Conservation (phyloP, 306 rosid species). For the Quercus alba region DNA sequence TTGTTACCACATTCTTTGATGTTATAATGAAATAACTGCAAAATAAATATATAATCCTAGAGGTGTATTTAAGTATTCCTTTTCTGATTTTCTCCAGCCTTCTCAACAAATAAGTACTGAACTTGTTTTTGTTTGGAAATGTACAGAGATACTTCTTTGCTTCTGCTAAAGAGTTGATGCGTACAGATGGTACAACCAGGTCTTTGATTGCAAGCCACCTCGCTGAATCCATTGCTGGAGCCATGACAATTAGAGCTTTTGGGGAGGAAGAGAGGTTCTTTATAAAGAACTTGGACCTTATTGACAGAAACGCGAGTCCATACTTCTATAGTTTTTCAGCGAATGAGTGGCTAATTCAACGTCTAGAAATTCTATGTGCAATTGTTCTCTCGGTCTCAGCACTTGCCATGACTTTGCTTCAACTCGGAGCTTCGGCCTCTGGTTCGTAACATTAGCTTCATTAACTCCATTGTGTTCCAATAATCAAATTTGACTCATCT, state of each 20-base stretch:
- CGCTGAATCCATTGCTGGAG: slow-evolving; percentile 28
- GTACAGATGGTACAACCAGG: slow-evolving; percentile 33
- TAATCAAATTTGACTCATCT: not conserved
- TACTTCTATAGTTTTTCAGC: slow-evolving; percentile 28
- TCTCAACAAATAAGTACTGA: too few species aligned
- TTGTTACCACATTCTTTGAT: not conserved
- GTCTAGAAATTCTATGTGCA: slow-evolving; percentile 26
- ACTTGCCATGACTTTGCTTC: slow-evolving; percentile 18
- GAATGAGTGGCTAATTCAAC: slow-evolving; percentile 29
- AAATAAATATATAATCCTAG: not conserved
- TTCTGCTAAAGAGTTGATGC: slow-evolving; percentile 32
- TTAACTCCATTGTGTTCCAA: not conserved
- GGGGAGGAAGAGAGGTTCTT: slow-evolving; percentile 17
- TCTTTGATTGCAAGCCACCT: slow-evolving; percentile 30
- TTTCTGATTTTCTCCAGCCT: too few species aligned
- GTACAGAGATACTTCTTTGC: slow-evolving; percentile 22
- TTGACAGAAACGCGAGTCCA: slow-evolving; percentile 24
- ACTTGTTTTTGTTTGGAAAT: not conserved
- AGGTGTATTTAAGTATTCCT: too few species aligned
- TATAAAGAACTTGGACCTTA: slow-evolving; percentile 11
- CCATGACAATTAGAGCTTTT: slow-evolving; percentile 33
- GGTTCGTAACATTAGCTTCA: slow-evolving; percentile 4
- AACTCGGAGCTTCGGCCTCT: slow-evolving; percentile 10
- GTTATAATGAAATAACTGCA: not conserved
- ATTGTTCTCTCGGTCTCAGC: slow-evolving; percentile 26